Base-by-base conservation (phyloP, 495 filamentous ascomycete species). In the Podospora pseudocomata region DNA sequence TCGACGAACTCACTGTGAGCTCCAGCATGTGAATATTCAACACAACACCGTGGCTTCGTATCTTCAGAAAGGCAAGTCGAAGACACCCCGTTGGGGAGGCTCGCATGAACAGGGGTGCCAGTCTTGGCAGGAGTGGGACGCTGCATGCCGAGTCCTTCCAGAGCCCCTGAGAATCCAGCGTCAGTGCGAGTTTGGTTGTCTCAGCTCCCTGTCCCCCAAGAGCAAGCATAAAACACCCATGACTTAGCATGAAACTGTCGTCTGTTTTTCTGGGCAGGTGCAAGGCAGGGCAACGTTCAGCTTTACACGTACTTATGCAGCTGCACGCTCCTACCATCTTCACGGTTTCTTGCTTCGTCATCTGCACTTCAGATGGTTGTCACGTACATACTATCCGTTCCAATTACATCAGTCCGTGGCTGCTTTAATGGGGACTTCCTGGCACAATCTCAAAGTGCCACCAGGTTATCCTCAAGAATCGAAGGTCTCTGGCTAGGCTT, bases 101-200 rank as follows among this genome's bases (percentile, higher is more conserved):
- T 34, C 26, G 9, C 26, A 34, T 9, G 60, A 62, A 62, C 60
- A 19, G n/a, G 60, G 60, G 16, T 62, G 2, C 2, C 20, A n/a
- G 23, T 32, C 60, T 62, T 62, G 60, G 60, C 60, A 34, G 2
- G 30, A 49, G 13, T 39, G 30, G 18, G n/a, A 58, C 13, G 23
- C 19, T 20, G 55, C 55, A 20, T 26, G n/a, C 55, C 55, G 55
- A 58, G 55, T 49, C 13, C 39, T 49, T 49, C 39, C 39, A 58
- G 23, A 58, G 55, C 61, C 61, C 61, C 61, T 63, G 61, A 63
- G 61, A 63, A 49, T 63, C 34, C 61, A 16, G 19, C 32, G 61
- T 63, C 61, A 49, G 61, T 63, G 61, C 61, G 61, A 49, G 61
- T 19, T 5, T 44, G 18, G 4, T 20, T 20, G 61, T 63, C 61